A percentile compares a stretch with the other conserved stretches of the same genome.
phyloP scores from a whole-genome alignment of 2,329 filamentous ascomycete genomes.

The Fusarium beomiforme region DNA sequence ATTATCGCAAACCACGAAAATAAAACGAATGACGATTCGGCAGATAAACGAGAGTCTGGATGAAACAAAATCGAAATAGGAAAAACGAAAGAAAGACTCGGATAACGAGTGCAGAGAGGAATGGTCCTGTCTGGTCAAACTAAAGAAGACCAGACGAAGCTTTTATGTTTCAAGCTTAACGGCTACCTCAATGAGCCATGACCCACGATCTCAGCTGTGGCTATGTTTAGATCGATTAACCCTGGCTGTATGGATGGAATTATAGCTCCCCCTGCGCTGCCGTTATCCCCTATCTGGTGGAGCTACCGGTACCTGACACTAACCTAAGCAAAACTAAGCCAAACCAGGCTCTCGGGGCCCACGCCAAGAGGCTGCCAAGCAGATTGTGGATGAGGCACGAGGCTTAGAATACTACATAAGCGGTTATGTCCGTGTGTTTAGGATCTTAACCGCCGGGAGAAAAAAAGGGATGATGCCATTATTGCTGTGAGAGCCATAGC shows the following conservation, averaged over 20 bases:
- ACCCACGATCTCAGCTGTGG: background rate
- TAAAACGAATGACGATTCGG: background rate
- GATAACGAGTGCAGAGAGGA: conserved; percentile 18
- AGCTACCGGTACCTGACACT: conserved; percentile 21
- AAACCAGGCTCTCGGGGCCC: background rate
- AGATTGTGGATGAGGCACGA: background rate
- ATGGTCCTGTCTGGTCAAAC: background rate
- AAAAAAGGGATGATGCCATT: background rate
- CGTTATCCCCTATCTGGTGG: conserved; percentile 3
- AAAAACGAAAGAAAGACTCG: conserved; percentile 10
- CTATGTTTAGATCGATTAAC: conserved; percentile 1
- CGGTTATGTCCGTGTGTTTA: background rate
- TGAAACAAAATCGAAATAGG: background rate
- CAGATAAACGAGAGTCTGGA: conserved; percentile 7
- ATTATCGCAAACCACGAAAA: background rate
- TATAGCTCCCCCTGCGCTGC: background rate
- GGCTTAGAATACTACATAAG: background rate
- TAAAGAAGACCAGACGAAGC: background rate
- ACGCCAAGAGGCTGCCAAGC: background rate
- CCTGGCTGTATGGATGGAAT: conserved; percentile 12
- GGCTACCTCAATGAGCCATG: background rate
- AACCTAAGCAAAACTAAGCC: background rate
- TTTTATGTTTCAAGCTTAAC: conserved; percentile 10
- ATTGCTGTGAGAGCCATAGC: background rate
- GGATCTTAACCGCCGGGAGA: background rate